A percentile compares a stretch with the other conserved stretches of the same genome.
Conservation (phyloP, 2,329 filamentous ascomycete species). For the Paraphaeosphaeria minitans region DNA sequence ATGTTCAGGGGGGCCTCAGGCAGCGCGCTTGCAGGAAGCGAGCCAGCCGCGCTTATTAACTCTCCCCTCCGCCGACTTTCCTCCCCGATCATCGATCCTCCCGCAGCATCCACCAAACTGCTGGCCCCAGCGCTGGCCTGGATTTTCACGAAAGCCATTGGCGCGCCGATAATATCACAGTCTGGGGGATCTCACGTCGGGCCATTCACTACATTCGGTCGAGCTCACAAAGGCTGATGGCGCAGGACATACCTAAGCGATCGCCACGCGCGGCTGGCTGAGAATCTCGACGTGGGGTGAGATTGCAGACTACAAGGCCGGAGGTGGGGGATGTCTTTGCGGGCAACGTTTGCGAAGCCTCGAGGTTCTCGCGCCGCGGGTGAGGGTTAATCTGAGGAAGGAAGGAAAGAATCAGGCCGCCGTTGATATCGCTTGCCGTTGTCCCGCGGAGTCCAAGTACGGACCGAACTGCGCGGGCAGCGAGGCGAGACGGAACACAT, state of each 20-base stretch:
- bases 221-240: background rate
- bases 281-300: background rate
- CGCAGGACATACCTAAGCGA: constrained; percentile 4
- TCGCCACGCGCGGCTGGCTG: background rate
- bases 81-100: background rate
- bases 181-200: background rate
- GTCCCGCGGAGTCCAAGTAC: no score
- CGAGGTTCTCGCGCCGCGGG: background rate
- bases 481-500: background rate
- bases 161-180: background rate
- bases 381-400: background rate
- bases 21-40: background rate
- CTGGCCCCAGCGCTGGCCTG: background rate
- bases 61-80: background rate
- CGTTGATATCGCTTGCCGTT: no score
- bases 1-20: background rate
- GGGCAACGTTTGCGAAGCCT: background rate
- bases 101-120: background rate
- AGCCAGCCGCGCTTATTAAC: background rate
- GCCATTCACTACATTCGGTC: background rate
- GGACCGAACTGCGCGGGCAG: no score
- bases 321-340: background rate
- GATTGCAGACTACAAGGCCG: background rate
- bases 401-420: background rate
- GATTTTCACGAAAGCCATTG: background rate